Conservation (phyloP, 179 eudicot species). For the Silene noctiflora region DNA sequence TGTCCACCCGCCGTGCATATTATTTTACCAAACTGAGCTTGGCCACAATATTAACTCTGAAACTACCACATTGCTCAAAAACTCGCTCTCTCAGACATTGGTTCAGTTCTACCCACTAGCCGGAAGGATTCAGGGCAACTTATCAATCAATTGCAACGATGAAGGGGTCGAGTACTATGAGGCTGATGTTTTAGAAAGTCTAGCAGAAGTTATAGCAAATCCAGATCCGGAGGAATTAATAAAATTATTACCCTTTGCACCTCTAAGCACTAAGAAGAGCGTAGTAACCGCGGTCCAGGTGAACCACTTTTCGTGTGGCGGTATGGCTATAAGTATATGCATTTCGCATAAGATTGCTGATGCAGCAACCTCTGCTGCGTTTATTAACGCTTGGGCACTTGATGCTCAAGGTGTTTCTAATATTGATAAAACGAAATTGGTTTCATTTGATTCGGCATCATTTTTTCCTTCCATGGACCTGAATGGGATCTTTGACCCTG, state of each 20-base stretch:
- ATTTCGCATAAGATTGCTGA: slow-evolving; percentile 24
- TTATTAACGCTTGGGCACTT: slow-evolving; percentile 17
- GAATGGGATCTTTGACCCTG: background rate
- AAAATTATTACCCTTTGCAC: slow-evolving; percentile 13
- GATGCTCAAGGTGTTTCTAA: background rate
- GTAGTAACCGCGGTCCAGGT: slow-evolving; percentile 23
- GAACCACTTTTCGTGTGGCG: slow-evolving; percentile 23
- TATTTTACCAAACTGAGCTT: background rate
- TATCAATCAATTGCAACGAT: slow-evolving; percentile 27
- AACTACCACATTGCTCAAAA: slow-evolving; percentile 26
- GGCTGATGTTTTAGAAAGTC: slow-evolving; percentile 20
- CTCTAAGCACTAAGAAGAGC: background rate
- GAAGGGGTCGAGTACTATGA: slow-evolving; percentile 36
- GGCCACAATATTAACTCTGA: background rate
- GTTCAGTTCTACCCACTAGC: slow-evolving; percentile 44
- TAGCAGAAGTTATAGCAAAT: background rate
- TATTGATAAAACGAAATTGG: background rate
- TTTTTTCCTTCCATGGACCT: background rate
- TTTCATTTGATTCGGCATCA: background rate
- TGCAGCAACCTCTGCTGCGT: slow-evolving; percentile 4
- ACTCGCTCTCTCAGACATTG: slow-evolving; percentile 40
- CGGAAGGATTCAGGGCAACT: slow-evolving; percentile 32
- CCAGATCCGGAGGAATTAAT: background rate
- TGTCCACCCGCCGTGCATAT: background rate
- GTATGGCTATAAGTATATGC: slow-evolving; percentile 16